Evolutionary conservation across 2,329 filamentous ascomycete species (phyloP).

Genomic region (Fusarium concolor): DNA sequence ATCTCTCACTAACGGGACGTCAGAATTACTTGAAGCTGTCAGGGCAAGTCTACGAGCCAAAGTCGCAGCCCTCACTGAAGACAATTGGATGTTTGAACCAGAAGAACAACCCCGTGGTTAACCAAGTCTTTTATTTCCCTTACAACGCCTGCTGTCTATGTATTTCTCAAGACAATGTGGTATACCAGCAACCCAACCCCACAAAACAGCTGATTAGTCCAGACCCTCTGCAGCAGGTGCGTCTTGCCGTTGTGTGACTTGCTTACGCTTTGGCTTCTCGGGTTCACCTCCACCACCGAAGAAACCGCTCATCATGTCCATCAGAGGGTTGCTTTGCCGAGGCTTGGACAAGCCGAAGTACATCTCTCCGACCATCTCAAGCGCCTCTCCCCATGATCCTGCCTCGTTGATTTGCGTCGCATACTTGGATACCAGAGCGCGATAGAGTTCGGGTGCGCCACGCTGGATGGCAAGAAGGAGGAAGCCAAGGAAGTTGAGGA

Average conservation of each 20-base stretch:
- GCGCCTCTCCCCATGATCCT: slow-evolving; percentile 80
- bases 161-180: slow-evolving; percentile 41
- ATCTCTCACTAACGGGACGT: slow-evolving; percentile 27
- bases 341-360: slow-evolving; percentile 95
- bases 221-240: slow-evolving; percentile 68
- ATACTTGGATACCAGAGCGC: slow-evolving; percentile 86
- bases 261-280: slow-evolving; percentile 53
- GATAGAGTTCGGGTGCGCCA: slow-evolving; percentile 81
- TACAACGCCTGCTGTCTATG: slow-evolving; percentile 47
- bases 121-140: slow-evolving; percentile 40
- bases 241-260: slow-evolving; percentile 59
- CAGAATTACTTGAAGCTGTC: slow-evolving; percentile 77
- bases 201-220: slow-evolving; percentile 57
- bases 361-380: slow-evolving; percentile 93
- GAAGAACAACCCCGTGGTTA: slow-evolving; percentile 64
- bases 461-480: slow-evolving; percentile 86
- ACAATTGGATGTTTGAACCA: slow-evolving; percentile 91
- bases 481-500: slow-evolving; percentile 93
- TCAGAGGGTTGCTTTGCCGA: slow-evolving; percentile 87
- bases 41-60: slow-evolving; percentile 77
- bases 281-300: slow-evolving; percentile 75
- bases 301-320: slow-evolving; percentile 98
- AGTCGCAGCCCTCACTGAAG: slow-evolving; percentile 79
- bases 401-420: slow-evolving; percentile 80
- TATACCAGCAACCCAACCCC: slow-evolving; percentile 33